Evolutionary conservation across 2,329 filamentous ascomycete genomes (phyloP), one percentile per base, ranked within the genome.

Genomic region (Diaporthe capsici): DNA sequence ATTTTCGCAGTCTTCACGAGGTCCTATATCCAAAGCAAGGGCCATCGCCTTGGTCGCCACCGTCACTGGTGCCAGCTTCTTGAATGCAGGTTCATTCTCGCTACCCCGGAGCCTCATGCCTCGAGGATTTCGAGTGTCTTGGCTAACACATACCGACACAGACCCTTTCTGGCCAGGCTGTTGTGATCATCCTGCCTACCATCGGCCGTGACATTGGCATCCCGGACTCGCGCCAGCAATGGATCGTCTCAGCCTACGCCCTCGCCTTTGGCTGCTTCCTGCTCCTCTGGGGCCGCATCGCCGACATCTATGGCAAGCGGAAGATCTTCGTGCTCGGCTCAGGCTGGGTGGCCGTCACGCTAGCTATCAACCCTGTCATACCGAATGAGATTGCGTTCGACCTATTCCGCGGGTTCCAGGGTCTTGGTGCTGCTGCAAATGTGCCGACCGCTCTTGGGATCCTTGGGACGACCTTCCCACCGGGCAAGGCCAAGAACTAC

Each of bases 361-460:
- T 90, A 3, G 85, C 92, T 6, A 85, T 88, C 17, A 91, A 92
- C 76, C 91, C 93, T 0, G 93, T 94, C 79, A 82, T 93, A 20
- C 88, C 88, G 0, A 91, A 91, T 76, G 93, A 94, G 82, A 91
- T 94, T 76, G 90, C 88, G 8, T 94, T 94, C 80, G 88, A 94
- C 80, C 75, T 94, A 1, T 90, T 94, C 78, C 87, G 93, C 4
- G 93, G 89, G 0, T 84, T 94, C 10, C 92, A 94, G 77, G 93
- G 93, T 1, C 81, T 94, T 71, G 92, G 92, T 2, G 91, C 91
- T 37, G 92, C 93, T 2, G 91, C 92, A 22, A 94, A 93, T 80
- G 91, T 94, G 0, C 92, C 93, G 0, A 94, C 92, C 0, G 93
- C 92, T 0, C 90, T 94, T 80, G 93, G 93, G 0, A 94, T 94